Base-by-base conservation (phyloP, 2,329 filamentous ascomycete species). In the Catunica adiposa region DNA sequence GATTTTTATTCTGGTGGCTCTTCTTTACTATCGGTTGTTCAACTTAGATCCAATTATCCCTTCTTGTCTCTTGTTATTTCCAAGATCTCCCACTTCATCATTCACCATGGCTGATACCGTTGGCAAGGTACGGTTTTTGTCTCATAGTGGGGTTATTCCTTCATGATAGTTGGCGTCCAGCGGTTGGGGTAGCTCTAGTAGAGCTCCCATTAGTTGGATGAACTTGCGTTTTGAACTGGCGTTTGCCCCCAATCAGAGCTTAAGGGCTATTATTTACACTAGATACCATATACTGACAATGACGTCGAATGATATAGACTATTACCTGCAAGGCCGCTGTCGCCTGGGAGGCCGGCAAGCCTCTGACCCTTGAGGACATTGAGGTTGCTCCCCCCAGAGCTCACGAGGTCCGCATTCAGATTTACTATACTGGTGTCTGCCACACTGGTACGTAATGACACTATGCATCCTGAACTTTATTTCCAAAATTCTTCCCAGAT, bases 361-460 rank as follows among this genome's bases (percentile, higher is more conserved):
- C 87, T 62, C 79, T 98, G 61, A 81, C 76, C 64, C 78, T 97
- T 63, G 92, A 98, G 73, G 87, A 94, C 63, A 77, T 98, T 64
- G 89, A 97, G 73, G 92, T 98, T 62, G 80, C 77, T 54, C 85
- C 90, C 60, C 92, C 92, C 59, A 82, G 78, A 71, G 89, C 90
- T 60, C 80, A 94, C 72, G 92, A 98, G 74, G 92, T 98, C 67
- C 87, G 92, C 65, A 95, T 98, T 67, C 75, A 97, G 76, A 87
- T 97, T 68, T 84, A 90, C 77, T 94, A 96, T 76, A 98, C 92
- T 55, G 92, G 92, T 71, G 92, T 98, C 68, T 98, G 92, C 77
- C 92, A 98, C 75, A 98, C 90, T 68, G 87, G 87, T 92, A 73
- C 22, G 59, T 57, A 38, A 20, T 17, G 31, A 50, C 29, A 4